Evolutionary conservation across 192 early-diverging fungal genomes (phyloP).

Genomic region (Podila horticola): DNA sequence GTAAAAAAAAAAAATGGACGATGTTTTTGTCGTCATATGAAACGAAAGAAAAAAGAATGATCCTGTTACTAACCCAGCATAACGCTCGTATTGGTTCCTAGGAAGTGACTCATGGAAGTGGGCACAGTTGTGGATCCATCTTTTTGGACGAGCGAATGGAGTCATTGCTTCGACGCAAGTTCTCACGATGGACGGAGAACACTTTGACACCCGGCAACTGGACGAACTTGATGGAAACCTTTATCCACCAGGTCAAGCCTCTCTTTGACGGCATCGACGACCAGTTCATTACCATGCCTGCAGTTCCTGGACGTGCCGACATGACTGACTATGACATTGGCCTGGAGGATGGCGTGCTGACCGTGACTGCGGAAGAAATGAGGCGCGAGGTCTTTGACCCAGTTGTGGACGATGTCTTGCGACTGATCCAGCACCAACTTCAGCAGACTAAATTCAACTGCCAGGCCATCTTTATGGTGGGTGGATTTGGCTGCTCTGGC

Average conservation of each 20-base stretch:
- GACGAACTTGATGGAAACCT: constrained; percentile 56
- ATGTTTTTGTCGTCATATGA: not conserved
- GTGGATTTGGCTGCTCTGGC: constrained; percentile 64
- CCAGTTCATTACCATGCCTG: constrained; percentile 52
- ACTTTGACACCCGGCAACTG: constrained; percentile 35
- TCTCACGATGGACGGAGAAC: constrained; percentile 54
- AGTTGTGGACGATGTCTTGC: constrained; percentile 62
- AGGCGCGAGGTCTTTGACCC: constrained; percentile 67
- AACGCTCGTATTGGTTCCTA: not conserved
- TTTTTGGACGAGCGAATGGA: constrained; percentile 62
- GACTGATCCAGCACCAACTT: constrained; percentile 62
- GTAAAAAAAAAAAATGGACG: not conserved
- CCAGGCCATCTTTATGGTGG: constrained; percentile 64
- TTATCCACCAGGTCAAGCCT: constrained; percentile 64
- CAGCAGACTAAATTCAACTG: constrained; percentile 44
- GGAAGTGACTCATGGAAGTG: constrained; percentile 60
- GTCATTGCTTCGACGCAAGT: constrained; percentile 47
- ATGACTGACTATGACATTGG: constrained; percentile 51
- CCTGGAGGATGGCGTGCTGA: constrained; percentile 57
- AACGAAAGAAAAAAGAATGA: not conserved
- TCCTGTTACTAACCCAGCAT: no score
- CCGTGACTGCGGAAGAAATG: constrained; percentile 56
- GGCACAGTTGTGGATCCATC: constrained; percentile 61
- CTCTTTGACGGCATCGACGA: constrained; percentile 55
- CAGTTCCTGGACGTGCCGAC: constrained; percentile 49